Evolutionary conservation across 345 rosid species (phyloP).

Genomic region (Heritiera fomes): DNA sequence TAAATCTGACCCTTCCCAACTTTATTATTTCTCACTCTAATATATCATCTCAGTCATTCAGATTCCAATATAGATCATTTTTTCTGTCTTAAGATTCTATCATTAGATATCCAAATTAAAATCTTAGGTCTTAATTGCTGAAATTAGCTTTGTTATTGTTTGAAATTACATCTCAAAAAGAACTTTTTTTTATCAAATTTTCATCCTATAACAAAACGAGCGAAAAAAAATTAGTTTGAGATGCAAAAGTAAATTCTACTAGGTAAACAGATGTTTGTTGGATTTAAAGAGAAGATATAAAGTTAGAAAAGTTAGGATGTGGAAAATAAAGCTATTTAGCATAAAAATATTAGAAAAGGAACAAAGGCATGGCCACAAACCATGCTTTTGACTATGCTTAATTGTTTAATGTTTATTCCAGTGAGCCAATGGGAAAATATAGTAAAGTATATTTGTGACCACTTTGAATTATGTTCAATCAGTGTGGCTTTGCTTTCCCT

Average conservation of each 20-base stretch:
- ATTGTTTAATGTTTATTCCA: not conserved
- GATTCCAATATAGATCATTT: too few species aligned
- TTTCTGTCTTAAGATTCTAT: too few species aligned
- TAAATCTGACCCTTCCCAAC: too few species aligned
- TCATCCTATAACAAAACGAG: not conserved
- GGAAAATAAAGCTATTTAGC: not conserved
- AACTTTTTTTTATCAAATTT: too few species aligned
- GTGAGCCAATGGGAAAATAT: conserved; percentile 22
- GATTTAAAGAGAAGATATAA: not conserved
- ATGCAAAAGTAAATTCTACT: not conserved
- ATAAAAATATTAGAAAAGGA: not conserved
- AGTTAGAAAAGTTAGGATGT: not conserved
- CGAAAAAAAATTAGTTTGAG: not conserved
- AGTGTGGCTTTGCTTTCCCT: too few species aligned
- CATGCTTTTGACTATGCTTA: conserved; percentile 18
- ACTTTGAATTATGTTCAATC: too few species aligned
- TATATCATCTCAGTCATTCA: too few species aligned
- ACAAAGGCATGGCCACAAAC: not conserved
- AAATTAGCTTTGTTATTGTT: too few species aligned
- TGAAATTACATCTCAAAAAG: not conserved
- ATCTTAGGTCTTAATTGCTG: too few species aligned
- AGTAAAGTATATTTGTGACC: conserved; percentile 32
- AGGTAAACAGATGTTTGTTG: too few species aligned
- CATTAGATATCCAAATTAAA: too few species aligned
- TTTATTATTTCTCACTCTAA: too few species aligned